A percentile compares a stretch with the other conserved stretches of the same genome.
Conservation (phyloP, 129 eudicot species). For the Gnaphalium uliginosum region DNA sequence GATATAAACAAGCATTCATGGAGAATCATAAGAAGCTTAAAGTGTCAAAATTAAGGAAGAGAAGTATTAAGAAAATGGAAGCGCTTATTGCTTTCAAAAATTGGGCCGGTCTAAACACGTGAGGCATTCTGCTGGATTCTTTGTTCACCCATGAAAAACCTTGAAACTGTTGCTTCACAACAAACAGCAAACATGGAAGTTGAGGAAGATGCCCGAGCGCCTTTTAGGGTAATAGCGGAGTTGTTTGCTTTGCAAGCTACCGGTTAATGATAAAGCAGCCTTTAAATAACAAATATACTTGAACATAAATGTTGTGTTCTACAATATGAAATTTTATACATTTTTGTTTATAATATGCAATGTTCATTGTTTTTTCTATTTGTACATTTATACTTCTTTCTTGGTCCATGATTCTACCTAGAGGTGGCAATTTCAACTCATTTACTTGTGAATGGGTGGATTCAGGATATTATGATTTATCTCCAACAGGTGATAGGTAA, state of each 20-base stretch:
- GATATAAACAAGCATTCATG: slow-evolving; percentile 95
- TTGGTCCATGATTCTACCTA: neutral
- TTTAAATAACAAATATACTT: neutral
- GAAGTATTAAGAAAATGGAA: slow-evolving; percentile 74
- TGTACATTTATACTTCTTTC: slow-evolving; percentile 10
- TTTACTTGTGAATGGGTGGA: neutral
- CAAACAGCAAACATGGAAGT: neutral
- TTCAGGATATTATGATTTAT: neutral
- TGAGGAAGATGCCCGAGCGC: neutral
- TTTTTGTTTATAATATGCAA: neutral
- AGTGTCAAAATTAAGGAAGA: slow-evolving; percentile 69
- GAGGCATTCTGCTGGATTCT: slow-evolving; percentile 10
- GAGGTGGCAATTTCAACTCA: neutral
- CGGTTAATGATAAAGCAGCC: neutral
- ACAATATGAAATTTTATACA: slow-evolving; percentile 12
- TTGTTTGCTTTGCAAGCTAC: neutral
- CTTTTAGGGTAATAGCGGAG: neutral
- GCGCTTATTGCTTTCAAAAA: slow-evolving; percentile 85
- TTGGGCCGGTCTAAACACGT: slow-evolving; percentile 83
- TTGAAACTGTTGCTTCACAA: neutral
- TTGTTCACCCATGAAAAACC: neutral
- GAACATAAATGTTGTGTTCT: neutral
- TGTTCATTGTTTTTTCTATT: slow-evolving; percentile 13
- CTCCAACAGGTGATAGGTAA: neutral
- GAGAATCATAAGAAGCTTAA: slow-evolving; percentile 90